Base-by-base conservation (phyloP, 148 eudicot species). In the Nepenthes gracilis region DNA sequence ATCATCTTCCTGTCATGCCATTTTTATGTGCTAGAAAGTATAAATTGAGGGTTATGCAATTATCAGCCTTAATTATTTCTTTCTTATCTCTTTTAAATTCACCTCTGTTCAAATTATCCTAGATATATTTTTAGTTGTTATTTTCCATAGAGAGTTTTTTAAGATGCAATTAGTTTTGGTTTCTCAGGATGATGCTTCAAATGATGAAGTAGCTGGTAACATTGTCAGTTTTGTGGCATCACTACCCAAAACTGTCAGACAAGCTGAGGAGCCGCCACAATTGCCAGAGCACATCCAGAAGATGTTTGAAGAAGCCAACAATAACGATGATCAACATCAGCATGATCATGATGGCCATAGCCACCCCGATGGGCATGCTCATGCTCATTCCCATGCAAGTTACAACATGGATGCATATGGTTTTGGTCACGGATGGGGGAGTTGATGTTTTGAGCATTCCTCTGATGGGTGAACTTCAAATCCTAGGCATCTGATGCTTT, bases 281-380 rank as follows among this genome's bases (percentile, higher is more conserved):
- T 23, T 81, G 54, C 95, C 97, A 1, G 84, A 87, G 36, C 85
- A 87, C 57, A 67, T 74, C 37, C 85, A 83, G 65, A 73, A 75
- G 70, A 64, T 54, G 76, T 56, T 79, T 36, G 74, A 81, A 43
- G 84, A 81, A 72, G 80, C 88, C 2, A 12, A 49, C 12, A 45
- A 5, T 11, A 11, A 45, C 6, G 48, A 52, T 52, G n/a, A 52
- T 14, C 23, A 23, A 23, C 54, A 67, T 40, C 81, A 81, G 54
- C 79, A 67, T 56, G 60, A 47, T 65, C 77, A 62, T 54, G 74
- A 61, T 58, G 59, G 59, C 64, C 67, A 67, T 59, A 51, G 52
- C 47, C 80, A 74, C 13, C 63, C 57, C 53, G 65, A 77, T 67
- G 86, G 79, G 9, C 82, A 80, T 47, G 78, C 63, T 36, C 78